Evolutionary conservation across 1,284 basidiomycete species (phyloP).

Genomic region (Pseudozyma thailandica): DNA sequence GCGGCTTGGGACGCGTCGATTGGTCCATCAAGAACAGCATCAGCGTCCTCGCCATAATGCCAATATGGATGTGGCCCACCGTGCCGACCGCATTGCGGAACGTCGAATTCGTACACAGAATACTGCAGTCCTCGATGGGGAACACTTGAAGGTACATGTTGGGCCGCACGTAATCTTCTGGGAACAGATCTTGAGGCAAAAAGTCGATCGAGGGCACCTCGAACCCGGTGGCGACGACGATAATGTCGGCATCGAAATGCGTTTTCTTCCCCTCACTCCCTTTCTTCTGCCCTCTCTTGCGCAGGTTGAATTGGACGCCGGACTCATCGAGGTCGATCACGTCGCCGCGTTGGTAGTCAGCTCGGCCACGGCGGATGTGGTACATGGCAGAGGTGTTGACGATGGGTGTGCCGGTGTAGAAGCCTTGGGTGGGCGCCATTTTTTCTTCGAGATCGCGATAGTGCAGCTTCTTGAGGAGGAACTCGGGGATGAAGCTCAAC

Average conservation of each 20-base stretch:
- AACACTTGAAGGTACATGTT: conserved; percentile 77
- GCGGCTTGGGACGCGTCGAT: conserved; percentile 71
- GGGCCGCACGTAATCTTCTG: conserved; percentile 72
- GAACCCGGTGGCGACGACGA: conserved; percentile 76
- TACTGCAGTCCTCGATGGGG: conserved; percentile 73
- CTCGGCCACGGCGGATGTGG: conserved; percentile 72
- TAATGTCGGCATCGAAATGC: conserved; percentile 72
- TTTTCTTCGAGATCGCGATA: conserved; percentile 72
- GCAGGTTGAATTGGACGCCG: conserved; percentile 70
- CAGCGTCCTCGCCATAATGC: conserved; percentile 73
- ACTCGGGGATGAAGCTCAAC: conserved; percentile 71
- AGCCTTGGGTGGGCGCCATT: conserved; percentile 62
- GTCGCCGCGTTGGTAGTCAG: conserved; percentile 74
- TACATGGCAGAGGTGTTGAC: conserved; percentile 74
- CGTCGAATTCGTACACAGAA: conserved; percentile 74
- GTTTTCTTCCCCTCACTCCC: conserved; percentile 67
- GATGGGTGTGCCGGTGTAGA: conserved; percentile 68
- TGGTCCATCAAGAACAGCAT: conserved; percentile 74
- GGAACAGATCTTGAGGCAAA: conserved; percentile 74
- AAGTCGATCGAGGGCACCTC: conserved; percentile 74
- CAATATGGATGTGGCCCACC: conserved; percentile 59
- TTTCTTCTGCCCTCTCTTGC: conserved; percentile 64
- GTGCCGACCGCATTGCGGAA: conserved; percentile 70
- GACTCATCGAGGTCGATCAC: conserved; percentile 70
- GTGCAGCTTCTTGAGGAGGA: conserved; percentile 72